Base-by-base conservation (phyloP, 2,329 filamentous ascomycete genomes). In the Sclerotinia minor region DNA sequence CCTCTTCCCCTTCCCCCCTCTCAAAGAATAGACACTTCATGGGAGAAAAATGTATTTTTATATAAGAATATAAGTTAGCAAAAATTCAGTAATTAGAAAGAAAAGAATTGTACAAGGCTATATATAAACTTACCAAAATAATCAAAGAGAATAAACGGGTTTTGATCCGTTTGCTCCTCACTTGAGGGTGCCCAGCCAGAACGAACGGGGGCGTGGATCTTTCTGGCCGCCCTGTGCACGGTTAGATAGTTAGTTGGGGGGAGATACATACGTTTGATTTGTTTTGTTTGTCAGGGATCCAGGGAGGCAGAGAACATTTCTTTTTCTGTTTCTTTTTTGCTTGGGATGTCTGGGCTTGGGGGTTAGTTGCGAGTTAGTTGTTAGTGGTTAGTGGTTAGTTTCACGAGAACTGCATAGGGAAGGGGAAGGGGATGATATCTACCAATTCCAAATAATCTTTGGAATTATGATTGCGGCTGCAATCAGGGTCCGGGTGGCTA, bases 101-200 rank as follows among this genome's bases (percentile, higher is more conserved):
- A 50, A 26, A 26, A 0, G 5, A 38, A 13, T 0, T 11, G 8
- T 35, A 35, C 7, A 35, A 35, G 32, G 32, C 9, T 9, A 9
- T 26, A 17, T 35, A 35, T 38, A 17, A 50, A 8, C 45, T 38
- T 38, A 61, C 45, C 29, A 21, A 38, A 38, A 38, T 5, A 26
- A 55, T 32, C n/a, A 2, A 26, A 24, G 17, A 24, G 3, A 8
- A 6, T 26, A 13, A 26, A 21, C n/a, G 7, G 29, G 7, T 1
- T 61, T 61, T 50, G 45, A 50, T 50, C 45, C 59, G 59, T 61
- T 24, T 50, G 59, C 59, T 49, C 45, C 59, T 50, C 59, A 61
- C 45, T 61, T 61, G 59, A 61, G 59, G 59, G 45, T 61, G 35
- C 32, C 59, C 59, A 61, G 45, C 59, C 59, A 61, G 59, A 50